These are phyloP conservation scores for Ophiostoma novo-ulmi DNA, from an alignment of 2,329 filamentous ascomycete genomes.

Conservation along the genomic window DNA sequence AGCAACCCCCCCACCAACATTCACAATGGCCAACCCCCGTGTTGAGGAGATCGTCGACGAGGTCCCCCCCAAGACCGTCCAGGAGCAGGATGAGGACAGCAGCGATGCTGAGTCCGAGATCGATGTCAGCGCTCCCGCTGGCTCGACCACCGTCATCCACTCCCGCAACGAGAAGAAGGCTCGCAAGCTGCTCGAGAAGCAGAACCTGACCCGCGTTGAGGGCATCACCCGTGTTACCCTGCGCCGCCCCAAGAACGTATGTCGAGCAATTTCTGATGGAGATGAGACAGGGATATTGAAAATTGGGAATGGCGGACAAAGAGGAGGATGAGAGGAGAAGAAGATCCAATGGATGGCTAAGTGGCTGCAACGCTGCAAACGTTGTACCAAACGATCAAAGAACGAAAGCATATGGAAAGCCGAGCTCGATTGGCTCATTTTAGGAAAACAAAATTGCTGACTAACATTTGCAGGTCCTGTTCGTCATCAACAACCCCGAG, in stretches of 20 bases:
- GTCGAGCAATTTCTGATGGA: constrained; percentile 38
- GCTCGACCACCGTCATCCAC: constrained; percentile 86
- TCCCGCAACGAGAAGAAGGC: constrained; percentile 99
- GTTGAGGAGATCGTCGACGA: constrained; percentile 97
- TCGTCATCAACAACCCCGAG: constrained; percentile 99
- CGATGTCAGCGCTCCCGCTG: constrained; percentile 66
- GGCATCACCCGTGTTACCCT: constrained; percentile 98
- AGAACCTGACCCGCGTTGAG: constrained; percentile 90
- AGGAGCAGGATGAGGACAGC: constrained; percentile 65
- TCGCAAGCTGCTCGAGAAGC: constrained; percentile 97
- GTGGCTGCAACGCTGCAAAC: neutral
- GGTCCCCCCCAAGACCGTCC: constrained; percentile 74
- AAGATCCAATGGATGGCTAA: neutral
- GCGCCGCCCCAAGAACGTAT: constrained; percentile 96
- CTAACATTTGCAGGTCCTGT: constrained; percentile 87
- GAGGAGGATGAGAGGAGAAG: neutral
- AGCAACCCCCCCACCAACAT: neutral
- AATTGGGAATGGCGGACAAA: neutral
- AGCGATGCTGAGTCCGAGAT: constrained; percentile 67
- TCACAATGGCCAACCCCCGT: constrained; percentile 84
- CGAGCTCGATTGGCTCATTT: neutral
- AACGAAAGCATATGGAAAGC: neutral
- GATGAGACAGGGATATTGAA: too few relatives aligned
- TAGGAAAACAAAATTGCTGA: constrained; percentile 21
- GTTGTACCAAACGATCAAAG: neutral